Conservation (phyloP, 176 grass and related monocot genomes). For the Metroxylon sagu region DNA sequence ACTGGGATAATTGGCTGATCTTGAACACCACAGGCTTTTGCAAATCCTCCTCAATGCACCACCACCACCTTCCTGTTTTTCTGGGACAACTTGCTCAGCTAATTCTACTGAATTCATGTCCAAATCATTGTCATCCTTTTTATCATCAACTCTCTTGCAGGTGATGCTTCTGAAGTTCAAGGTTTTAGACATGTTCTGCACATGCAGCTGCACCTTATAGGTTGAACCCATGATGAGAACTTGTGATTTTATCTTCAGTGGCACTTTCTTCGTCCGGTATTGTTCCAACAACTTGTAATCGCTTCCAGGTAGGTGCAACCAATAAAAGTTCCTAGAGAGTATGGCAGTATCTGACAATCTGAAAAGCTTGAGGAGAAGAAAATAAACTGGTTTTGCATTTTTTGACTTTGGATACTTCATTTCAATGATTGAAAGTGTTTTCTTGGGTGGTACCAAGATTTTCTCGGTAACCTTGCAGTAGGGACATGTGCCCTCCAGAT, state of each 20-base stretch:
- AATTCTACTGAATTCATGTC: not conserved
- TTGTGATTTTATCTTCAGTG: slow-evolving; percentile 51
- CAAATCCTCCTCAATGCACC: slow-evolving; percentile 34
- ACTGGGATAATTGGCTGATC: slow-evolving; percentile 14
- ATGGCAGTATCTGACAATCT: slow-evolving; percentile 43
- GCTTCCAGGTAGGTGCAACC: slow-evolving; percentile 70
- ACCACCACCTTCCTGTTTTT: slow-evolving; percentile 10
- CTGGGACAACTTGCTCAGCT: not conserved
- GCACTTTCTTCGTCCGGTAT: slow-evolving; percentile 52
- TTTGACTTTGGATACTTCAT: slow-evolving; percentile 77
- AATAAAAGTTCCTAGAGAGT: slow-evolving; percentile 88
- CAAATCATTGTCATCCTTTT: slow-evolving; percentile 9
- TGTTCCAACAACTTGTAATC: slow-evolving; percentile 64
- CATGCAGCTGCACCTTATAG: slow-evolving; percentile 49
- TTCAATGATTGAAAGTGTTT: slow-evolving; percentile 54
- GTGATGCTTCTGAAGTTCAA: slow-evolving; percentile 16
- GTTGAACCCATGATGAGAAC: slow-evolving; percentile 42
- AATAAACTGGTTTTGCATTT: slow-evolving; percentile 67
- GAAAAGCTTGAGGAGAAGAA: slow-evolving; percentile 84
- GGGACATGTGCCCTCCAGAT: slow-evolving; percentile 54
- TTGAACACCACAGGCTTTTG: slow-evolving; percentile 10
- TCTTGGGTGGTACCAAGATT: slow-evolving; percentile 48
- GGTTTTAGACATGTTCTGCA: slow-evolving; percentile 61
- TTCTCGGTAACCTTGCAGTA: slow-evolving; percentile 73
- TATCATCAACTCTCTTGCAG: slow-evolving; percentile 6